These are phyloP conservation scores for Kazachstania bromeliacearum DNA, from an alignment of 805 yeast genomes.

Conservation along the genomic window DNA sequence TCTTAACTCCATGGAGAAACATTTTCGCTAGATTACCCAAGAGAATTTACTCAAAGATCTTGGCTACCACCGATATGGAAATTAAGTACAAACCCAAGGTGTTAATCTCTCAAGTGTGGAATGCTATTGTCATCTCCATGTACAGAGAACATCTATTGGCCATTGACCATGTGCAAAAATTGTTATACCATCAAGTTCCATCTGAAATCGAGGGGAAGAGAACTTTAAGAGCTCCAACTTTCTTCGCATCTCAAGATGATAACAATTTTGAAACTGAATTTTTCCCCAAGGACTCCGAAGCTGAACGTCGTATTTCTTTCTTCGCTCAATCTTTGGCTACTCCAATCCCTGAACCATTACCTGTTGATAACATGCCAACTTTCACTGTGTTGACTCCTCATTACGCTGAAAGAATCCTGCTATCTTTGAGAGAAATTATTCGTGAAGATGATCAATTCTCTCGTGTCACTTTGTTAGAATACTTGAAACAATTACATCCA, in stretches of 20 bases:
- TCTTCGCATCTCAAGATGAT: slow-evolving; percentile 97
- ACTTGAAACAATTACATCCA: slow-evolving; percentile 89
- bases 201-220: slow-evolving; percentile 97
- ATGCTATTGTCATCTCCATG: slow-evolving; percentile 97
- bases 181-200: slow-evolving; percentile 96
- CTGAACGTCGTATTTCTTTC: slow-evolving; percentile 98
- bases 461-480: slow-evolving; percentile 86
- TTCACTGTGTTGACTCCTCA: slow-evolving; percentile 96
- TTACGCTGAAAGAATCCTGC: slow-evolving; percentile 85
- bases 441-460: slow-evolving; percentile 96
- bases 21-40: slow-evolving; percentile 96
- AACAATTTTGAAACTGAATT: slow-evolving; percentile 89
- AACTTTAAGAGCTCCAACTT: slow-evolving; percentile 96
- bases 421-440: slow-evolving; percentile 91
- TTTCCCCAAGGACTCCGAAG: slow-evolving; percentile 95
- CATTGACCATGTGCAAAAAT: slow-evolving; percentile 95
- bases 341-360: slow-evolving; percentile 97
- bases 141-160: slow-evolving; percentile 98
- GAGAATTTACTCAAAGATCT: slow-evolving; percentile 94
- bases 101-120: slow-evolving; percentile 97
- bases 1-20: slow-evolving; percentile 99
- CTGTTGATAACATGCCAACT: slow-evolving; percentile 99
- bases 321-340: slow-evolving; percentile 98
- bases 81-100: slow-evolving; percentile 98
- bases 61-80: slow-evolving; percentile 98